Conservation (phyloP, 2,329 filamentous ascomycete genomes). For the Epichloe typhina region DNA sequence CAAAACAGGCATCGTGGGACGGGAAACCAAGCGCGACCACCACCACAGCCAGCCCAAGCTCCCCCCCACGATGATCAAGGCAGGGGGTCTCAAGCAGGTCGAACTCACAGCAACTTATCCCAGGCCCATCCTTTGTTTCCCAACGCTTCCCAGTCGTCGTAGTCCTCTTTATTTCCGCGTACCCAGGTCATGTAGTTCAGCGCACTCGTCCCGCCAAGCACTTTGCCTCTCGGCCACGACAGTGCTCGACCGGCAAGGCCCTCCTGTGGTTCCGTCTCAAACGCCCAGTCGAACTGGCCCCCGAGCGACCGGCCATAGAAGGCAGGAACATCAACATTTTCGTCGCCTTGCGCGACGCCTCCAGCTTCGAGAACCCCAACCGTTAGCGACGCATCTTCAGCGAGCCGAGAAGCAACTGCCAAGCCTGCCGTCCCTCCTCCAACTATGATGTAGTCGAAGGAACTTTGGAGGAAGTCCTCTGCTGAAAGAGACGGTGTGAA, state of each 20-base stretch:
- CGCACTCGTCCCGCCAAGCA: constrained; percentile 49
- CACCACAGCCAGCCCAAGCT: neutral
- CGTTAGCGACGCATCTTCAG: constrained; percentile 19
- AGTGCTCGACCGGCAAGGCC: constrained; percentile 25
- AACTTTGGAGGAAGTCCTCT: constrained; percentile 12
- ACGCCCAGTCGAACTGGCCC: constrained; percentile 27
- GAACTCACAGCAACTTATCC: constrained; percentile 24
- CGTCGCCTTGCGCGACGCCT: constrained; percentile 14
- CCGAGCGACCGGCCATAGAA: constrained; percentile 23
- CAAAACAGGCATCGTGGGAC: too few relatives aligned
- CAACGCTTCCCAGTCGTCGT: constrained; percentile 43
- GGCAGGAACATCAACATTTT: constrained; percentile 26
- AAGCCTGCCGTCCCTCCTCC: constrained; percentile 43
- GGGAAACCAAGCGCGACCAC: too few relatives aligned
- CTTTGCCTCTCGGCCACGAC: constrained; percentile 30
- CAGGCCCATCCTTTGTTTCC: constrained; percentile 48
- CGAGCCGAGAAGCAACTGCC: constrained; percentile 33
- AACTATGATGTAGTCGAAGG: constrained; percentile 28
- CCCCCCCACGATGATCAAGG: too few relatives aligned
- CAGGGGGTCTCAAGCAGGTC: neutral
- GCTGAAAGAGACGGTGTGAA: neutral
- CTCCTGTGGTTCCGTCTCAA: constrained; percentile 25
- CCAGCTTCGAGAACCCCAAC: constrained; percentile 22
- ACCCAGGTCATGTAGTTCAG: constrained; percentile 47
- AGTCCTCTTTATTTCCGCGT: constrained; percentile 32